Percentiles rank a stretch among this genome's conserved stretches.
These are phyloP conservation scores for Trypanosoma lewisi DNA, from an alignment of 208 protist genomes.

Conservation along the genomic window DNA sequence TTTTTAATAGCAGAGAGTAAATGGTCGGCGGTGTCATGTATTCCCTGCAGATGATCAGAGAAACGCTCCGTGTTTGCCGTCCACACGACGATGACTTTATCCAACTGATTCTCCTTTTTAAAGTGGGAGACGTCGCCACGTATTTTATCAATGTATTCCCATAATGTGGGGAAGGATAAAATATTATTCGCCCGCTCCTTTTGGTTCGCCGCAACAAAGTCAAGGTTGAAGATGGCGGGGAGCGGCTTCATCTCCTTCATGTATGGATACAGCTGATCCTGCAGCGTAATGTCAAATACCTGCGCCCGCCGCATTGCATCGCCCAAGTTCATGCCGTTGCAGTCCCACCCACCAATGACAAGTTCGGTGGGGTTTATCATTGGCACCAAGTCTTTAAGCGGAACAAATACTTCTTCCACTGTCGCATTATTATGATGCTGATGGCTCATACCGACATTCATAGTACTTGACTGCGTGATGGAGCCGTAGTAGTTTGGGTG, in stretches of 20 bases:
- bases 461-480: slow-evolving; percentile 96
- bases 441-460: slow-evolving; percentile 92
- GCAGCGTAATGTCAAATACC: slow-evolving; percentile 94
- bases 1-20: slow-evolving; percentile 89
- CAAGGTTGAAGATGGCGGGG: slow-evolving; percentile 95
- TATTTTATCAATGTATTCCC: slow-evolving; percentile 94
- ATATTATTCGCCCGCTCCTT: slow-evolving; percentile 96
- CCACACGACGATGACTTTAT: slow-evolving; percentile 98
- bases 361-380: slow-evolving; percentile 98
- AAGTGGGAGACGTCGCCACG: slow-evolving; percentile 94
- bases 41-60: slow-evolving; percentile 78
- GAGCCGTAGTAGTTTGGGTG: slow-evolving; percentile 98
- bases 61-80: slow-evolving; percentile 99
- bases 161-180: no score
- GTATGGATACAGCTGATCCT: slow-evolving; percentile 75
- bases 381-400: slow-evolving; percentile 93
- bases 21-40: slow-evolving; percentile 97
- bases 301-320: slow-evolving; percentile 95
- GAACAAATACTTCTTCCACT: slow-evolving; percentile 92
- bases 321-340: slow-evolving; percentile 90
- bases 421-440: no score
- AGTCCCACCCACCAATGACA: slow-evolving; percentile 98
- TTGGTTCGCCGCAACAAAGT: slow-evolving; percentile 99
- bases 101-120: slow-evolving; percentile 87
- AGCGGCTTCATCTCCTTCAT: slow-evolving; percentile 93